Conservation (phyloP, 176 grass and related monocot genomes). For the Secale cereale region DNA sequence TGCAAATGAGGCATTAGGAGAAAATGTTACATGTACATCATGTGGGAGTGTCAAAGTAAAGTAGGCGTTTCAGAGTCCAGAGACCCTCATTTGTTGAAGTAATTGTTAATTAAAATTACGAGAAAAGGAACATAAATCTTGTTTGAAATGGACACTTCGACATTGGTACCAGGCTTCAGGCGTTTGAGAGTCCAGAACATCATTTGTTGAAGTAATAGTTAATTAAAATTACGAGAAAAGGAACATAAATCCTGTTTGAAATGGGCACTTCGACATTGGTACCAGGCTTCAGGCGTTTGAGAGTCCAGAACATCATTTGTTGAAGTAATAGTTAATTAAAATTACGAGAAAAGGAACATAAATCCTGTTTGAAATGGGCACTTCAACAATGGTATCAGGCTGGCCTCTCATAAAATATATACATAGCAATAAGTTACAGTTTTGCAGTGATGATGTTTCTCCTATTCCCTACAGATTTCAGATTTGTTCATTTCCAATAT, state of each 20-base stretch:
- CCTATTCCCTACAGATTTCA: not conserved
- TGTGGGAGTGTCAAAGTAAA: not conserved
- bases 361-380: not conserved
- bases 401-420: not conserved
- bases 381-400: not conserved
- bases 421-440: not conserved
- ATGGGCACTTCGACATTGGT: not conserved
- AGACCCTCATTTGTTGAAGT: not conserved
- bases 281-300: not conserved
- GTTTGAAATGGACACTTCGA: not conserved
- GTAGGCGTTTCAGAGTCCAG: not conserved
- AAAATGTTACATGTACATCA: not conserved
- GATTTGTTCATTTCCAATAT: not conserved
- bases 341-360: not conserved
- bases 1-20: conserved; percentile 36
- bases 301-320: not conserved
- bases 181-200: not conserved
- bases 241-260: not conserved
- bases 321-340: not conserved
- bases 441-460: not conserved
- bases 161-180: not conserved
- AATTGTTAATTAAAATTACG: not conserved
- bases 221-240: not conserved
- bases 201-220: not conserved
- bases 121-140: not conserved